Evolutionary conservation across 495 filamentous ascomycete genomes (phyloP), one percentile per base, ranked within the genome.

Genomic region (Hyaloscypha bicolor): DNA sequence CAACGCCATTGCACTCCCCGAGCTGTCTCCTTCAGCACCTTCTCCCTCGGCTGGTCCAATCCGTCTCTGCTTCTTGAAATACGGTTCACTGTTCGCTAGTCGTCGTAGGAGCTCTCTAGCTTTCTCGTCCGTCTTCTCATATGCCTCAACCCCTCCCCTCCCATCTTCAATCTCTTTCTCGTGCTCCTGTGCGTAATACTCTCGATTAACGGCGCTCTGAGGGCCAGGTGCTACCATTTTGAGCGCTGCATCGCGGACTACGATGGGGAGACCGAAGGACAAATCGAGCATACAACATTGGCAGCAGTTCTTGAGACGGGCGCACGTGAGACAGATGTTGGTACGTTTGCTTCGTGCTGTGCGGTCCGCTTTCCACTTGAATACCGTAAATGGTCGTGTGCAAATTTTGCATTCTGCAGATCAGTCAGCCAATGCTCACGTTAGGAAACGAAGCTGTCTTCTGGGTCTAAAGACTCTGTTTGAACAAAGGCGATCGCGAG

Each of bases 211-310:
- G 32, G 89, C 88, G 78, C 92, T 95, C 68, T 91, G 84, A 3
- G 95, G 95, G 2, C 95, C 95, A 1, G 94, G 93, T 12, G 93
- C 93, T 22, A 97, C 90, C 86, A 99, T 94, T 82, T 97, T 97
- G 60, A 99, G 85, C 2, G 95, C 95, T n/a, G 95, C 94, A 82
- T 99, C 95, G 69, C 95, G 88, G 57, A 99, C 90, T 55, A 90
- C 88, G 72, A 97, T 96, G 25, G 96, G 95, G 39, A 99, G 79
- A 61, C 96, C 95, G 77, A 97, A 98, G 22, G 90, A 91, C 64
- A 99, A 81, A 85, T 99, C 95, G 58, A 97, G 88, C 93, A 98
- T 97, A 81, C 95, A 99, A 78, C 91, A 97, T 80, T 99, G 95
- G 77, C 95, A 99, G 81, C 95, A 96, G 82, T 97, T 97, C 81